Base-by-base conservation (phyloP, 305 asterid genomes). In the Andrographis paniculata region DNA sequence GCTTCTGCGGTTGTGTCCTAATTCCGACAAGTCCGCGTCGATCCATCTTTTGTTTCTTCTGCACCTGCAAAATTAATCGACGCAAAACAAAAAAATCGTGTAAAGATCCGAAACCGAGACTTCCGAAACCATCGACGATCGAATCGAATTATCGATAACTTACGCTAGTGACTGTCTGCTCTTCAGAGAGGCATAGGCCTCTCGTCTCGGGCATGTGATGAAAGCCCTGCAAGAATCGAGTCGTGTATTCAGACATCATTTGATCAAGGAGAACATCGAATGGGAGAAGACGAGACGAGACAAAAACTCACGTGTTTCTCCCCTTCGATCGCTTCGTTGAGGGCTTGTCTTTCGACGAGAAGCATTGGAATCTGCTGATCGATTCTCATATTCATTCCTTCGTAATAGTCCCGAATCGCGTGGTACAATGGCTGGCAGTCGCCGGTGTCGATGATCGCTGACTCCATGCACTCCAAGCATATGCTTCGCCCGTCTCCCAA, bases 191-290 rank as follows among this genome's bases (percentile, higher is more conserved):
- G 74, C 99, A 91, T 51, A 91, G 62, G 15, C 99, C 96, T 70
- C 96, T 72, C 12, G 99, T 91, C 65, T 86, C 99, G 14, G 99
- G 99, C 93, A 80, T 76, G 80, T 91, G 96, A 76, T 83, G 95
- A 58, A 83, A 71, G 35, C 96, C 99, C 98, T 91, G 81, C 6
- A 58, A 55, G 49, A 16, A n/a, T n/a, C n/a, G 35, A 17, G 7
- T n/a, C 11, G 14, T 11, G 14, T 19, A 20, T n/a, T 70, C 42
- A 52, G 53, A 50, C n/a, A 35, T 45, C 48, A 46, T 42, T 22
- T 12, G 18, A 38, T 23, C 36, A 18, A 27, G n/a, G n/a, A n/a
- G n/a, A n/a, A n/a, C n/a, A n/a, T n/a, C n/a, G n/a, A n/a, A n/a
- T n/a, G n/a, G n/a, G n/a, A n/a, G 33, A 58, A 36, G 14, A 37